Percentiles rank a stretch among this genome's conserved stretches.
Evolutionary conservation across 768 basidiomycete species (phyloP).

Genomic region (Podaxis sp.): DNA sequence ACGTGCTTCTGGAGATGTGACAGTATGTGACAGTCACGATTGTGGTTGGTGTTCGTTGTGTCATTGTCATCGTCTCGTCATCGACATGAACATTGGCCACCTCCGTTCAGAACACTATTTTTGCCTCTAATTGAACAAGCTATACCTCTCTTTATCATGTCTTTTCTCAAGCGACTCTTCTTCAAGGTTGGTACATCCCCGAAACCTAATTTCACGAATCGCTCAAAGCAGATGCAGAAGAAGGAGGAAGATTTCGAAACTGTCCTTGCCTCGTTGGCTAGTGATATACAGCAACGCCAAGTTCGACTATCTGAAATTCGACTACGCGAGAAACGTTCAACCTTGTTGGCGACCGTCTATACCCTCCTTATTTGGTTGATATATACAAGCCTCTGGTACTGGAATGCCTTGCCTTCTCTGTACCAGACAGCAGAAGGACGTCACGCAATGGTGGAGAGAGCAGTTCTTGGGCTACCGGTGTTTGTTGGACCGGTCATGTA

Average conservation of each 20-base stretch:
- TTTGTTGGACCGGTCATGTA: slow-evolving; percentile 78
- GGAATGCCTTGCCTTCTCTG: slow-evolving; percentile 49
- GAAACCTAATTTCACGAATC: neutral
- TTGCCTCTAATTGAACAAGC: neutral
- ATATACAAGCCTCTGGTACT: slow-evolving; percentile 77
- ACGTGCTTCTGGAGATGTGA: neutral
- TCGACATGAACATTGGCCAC: slow-evolving; percentile 9
- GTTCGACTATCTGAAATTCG: slow-evolving; percentile 78
- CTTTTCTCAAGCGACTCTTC: slow-evolving; percentile 30
- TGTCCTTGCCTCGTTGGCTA: slow-evolving; percentile 63
- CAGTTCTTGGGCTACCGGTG: slow-evolving; percentile 55
- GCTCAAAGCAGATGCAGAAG: slow-evolving; percentile 31
- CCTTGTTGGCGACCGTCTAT: slow-evolving; percentile 75
- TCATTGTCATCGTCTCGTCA: slow-evolving; percentile 1
- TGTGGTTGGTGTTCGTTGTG: neutral
- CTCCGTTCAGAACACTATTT: neutral
- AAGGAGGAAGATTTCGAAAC: slow-evolving; percentile 77
- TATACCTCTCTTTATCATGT: slow-evolving; percentile 20
- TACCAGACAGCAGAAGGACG: slow-evolving; percentile 26
- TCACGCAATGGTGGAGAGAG: slow-evolving; percentile 37
- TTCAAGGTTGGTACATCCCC: slow-evolving; percentile 25
- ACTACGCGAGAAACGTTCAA: slow-evolving; percentile 79
- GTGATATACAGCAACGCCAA: slow-evolving; percentile 73
- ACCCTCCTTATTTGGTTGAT: slow-evolving; percentile 71
- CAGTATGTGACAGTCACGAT: neutral